Percentiles rank a stretch among this genome's conserved stretches.
phyloP scores from a whole-genome alignment of 2,329 filamentous ascomycete genomes.

The Fusarium sulawesiense region DNA sequence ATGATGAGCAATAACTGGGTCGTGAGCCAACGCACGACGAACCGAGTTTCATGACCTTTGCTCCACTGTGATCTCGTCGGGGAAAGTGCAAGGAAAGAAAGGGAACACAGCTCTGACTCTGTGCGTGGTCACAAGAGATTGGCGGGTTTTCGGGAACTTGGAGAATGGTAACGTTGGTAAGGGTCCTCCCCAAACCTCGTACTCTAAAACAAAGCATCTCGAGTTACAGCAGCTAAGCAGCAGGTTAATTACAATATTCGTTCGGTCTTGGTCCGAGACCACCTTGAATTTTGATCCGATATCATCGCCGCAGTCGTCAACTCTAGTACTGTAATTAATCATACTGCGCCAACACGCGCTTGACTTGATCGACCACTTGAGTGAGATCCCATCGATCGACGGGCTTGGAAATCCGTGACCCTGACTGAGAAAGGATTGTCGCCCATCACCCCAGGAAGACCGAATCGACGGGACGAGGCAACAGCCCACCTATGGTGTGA shows the following conservation, averaged over 20 bases:
- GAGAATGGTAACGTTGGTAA: slow-evolving; percentile 8
- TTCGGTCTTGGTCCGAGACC: slow-evolving; percentile 16
- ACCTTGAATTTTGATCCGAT: slow-evolving; percentile 15
- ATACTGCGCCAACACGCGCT: slow-evolving; percentile 9
- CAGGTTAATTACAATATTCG: slow-evolving; percentile 8
- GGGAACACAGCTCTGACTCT: slow-evolving; percentile 22
- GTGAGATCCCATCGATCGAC: slow-evolving; percentile 45
- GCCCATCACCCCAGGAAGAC: slow-evolving; percentile 36
- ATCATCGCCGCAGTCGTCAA: slow-evolving; percentile 34
- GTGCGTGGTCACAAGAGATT: slow-evolving; percentile 28
- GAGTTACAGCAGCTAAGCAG: slow-evolving; percentile 6
- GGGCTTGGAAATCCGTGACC: slow-evolving; percentile 33
- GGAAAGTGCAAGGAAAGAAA: slow-evolving; percentile 10
- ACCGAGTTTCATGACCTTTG: slow-evolving; percentile 32
- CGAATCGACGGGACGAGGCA: slow-evolving; percentile 44
- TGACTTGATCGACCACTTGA: slow-evolving; percentile 38
- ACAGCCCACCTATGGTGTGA: slow-evolving; percentile 48
- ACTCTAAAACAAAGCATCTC: slow-evolving; percentile 13
- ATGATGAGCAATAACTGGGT: slow-evolving; percentile 34
- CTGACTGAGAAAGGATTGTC: slow-evolving; percentile 42
- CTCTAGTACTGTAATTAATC: slow-evolving; percentile 12
- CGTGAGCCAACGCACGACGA: slow-evolving; percentile 34
- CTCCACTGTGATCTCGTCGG: slow-evolving; percentile 24
- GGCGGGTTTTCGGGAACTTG: slow-evolving; percentile 25
- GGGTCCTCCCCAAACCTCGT: slow-evolving; percentile 9